Percentiles rank a stretch among this genome's conserved stretches.
These are phyloP conservation scores for Phytophthora citricola DNA, from an alignment of 352 stramenopile genomes.

Conservation along the genomic window DNA sequence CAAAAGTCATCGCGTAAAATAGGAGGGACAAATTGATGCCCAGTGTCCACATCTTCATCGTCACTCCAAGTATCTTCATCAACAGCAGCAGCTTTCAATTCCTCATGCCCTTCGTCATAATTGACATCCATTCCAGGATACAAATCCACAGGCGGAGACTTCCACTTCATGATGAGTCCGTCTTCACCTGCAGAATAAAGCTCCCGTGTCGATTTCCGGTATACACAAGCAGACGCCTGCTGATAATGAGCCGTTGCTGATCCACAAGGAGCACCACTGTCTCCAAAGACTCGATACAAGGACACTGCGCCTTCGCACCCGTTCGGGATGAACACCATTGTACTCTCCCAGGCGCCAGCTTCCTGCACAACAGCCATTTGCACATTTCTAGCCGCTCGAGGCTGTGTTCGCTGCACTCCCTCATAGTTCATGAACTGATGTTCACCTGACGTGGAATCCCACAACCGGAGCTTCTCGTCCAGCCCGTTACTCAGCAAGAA, in stretches of 20 bases:
- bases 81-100: constrained; percentile 17
- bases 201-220: constrained; percentile 58
- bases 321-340: constrained; percentile 71
- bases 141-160: constrained; percentile 37
- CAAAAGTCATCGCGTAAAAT: constrained; percentile 60
- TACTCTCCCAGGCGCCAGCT: constrained; percentile 49
- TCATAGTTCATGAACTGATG: constrained; percentile 82
- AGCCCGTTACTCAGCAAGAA: constrained; percentile 70
- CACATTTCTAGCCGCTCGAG: constrained; percentile 45
- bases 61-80: constrained; percentile 69
- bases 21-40: constrained; percentile 62
- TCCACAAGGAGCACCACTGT: constrained; percentile 40
- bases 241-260: constrained; percentile 65
- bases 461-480: constrained; percentile 72
- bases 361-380: constrained; percentile 74
- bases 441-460: constrained; percentile 60
- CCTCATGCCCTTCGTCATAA: constrained; percentile 3
- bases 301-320: constrained; percentile 55
- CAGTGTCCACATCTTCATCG: constrained; percentile 36
- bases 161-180: constrained; percentile 81
- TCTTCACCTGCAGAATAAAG: constrained; percentile 69
- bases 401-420: constrained; percentile 34
- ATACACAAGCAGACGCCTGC: constrained; percentile 65
- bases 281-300: constrained; percentile 60
- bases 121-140: constrained; percentile 27